Conservation (phyloP, 2,329 filamentous ascomycete species). For the Berkeleyomyces basicola region DNA sequence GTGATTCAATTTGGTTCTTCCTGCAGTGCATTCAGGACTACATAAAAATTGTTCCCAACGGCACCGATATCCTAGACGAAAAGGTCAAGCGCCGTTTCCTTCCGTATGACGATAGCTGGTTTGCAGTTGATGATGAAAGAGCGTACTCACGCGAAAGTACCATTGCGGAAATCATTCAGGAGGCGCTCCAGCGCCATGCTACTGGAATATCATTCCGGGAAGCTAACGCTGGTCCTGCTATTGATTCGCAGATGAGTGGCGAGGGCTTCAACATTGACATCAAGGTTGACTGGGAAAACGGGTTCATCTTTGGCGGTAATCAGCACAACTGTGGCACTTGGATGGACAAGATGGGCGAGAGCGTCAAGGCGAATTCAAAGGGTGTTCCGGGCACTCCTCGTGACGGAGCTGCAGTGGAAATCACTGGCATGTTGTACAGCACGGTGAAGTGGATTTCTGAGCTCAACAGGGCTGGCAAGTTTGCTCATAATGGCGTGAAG, state of each 20-base stretch:
- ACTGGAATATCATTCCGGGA: constrained; percentile 82
- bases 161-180: constrained; percentile 79
- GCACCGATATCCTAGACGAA: constrained; percentile 54
- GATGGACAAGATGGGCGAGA: constrained; percentile 99
- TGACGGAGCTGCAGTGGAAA: constrained; percentile 88
- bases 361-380: constrained; percentile 74
- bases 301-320: constrained; percentile 85
- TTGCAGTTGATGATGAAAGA: constrained; percentile 59
- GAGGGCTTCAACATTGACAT: constrained; percentile 88
- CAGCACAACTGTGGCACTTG: constrained; percentile 93
- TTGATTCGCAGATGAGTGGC: constrained; percentile 85
- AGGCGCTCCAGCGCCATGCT: constrained; percentile 83
- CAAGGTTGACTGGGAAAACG: constrained; percentile 77
- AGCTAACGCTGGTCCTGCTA: constrained; percentile 73
- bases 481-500: constrained; percentile 56
- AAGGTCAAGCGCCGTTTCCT: constrained; percentile 73
- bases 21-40: constrained; percentile 94
- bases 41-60: constrained; percentile 62
- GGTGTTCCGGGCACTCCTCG: constrained; percentile 91
- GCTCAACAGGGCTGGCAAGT: constrained; percentile 51
- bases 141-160: constrained; percentile 77
- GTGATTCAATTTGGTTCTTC: constrained; percentile 97
- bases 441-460: constrained; percentile 62
- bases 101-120: constrained; percentile 93
- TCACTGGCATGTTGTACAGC: constrained; percentile 86